These are phyloP conservation scores for Xylaria sp. DNA, from an alignment of 2,329 filamentous ascomycete genomes.

Conservation along the genomic window DNA sequence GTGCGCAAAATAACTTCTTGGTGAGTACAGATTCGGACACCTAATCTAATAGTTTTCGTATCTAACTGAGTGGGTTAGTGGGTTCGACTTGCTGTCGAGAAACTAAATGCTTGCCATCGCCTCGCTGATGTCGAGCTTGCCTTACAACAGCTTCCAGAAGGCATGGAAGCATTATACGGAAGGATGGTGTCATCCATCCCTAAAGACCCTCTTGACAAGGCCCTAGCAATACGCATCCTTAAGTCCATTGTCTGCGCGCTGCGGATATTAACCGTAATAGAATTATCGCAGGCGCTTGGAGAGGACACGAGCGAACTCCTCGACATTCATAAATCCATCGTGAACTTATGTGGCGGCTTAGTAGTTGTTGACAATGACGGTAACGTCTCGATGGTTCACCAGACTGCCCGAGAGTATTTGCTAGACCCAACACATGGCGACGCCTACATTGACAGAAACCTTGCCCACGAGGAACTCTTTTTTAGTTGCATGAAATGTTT, in stretches of 20 bases:
- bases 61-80: not conserved
- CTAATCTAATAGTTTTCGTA: too few species aligned
- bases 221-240: not conserved
- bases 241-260: not conserved
- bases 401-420: constrained; percentile 11
- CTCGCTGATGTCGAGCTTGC: not conserved
- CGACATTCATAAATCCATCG: too few species aligned
- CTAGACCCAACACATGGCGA: not conserved
- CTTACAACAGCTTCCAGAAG: not conserved
- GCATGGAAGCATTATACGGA: not conserved
- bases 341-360: not conserved
- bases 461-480: too few species aligned
- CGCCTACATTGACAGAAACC: too few species aligned
- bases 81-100: not conserved
- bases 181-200: not conserved
- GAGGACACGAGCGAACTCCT: too few species aligned
- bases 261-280: too few species aligned
- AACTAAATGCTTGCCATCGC: not conserved
- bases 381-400: not conserved
- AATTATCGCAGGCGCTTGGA: too few species aligned
- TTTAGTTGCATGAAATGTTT: too few species aligned
- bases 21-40: too few species aligned
- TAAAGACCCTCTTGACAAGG: not conserved
- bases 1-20: too few species aligned
- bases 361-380: not conserved